Base-by-base conservation (phyloP, 2,329 filamentous ascomycete species). In the Dryadomyces quercus-mongolicae region DNA sequence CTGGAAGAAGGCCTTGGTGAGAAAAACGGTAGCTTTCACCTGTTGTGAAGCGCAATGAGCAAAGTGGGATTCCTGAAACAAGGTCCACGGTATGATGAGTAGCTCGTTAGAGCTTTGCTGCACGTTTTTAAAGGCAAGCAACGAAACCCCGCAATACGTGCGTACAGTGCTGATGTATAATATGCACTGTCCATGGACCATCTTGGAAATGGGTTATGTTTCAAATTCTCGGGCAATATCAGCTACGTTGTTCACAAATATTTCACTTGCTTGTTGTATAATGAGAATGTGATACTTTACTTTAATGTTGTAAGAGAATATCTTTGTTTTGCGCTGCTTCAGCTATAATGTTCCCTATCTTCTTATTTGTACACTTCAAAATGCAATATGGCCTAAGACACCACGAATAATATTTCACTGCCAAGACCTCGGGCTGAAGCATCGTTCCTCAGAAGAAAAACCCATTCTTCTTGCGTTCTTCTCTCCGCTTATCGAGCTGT, bases 401-500 rank as follows among this genome's bases (percentile, higher is more conserved):
- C 18, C 16, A n/a, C n/a, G 16, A 44, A 20, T n/a, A 16, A 12
- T 5, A 6, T 46, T 9, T 25, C 15, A 45, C 16, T 46, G 18
- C 15, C 20, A 2, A 46, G 9, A 6, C 3, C 12, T n/a, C 20
- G 3, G 2, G 5, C 5, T 13, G 9, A 46, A 12, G 3, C 6
- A 46, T 13, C 3, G 2, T 42, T 2, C 7, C 18, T 45, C 25
- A 54, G 21, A 40, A 53, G 22, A 55, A 40, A 25, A 54, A 49
- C 6, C 46, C 56, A 8, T 46, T 49, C 10, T 57, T 56, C 34
- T 21, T 57, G 36, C 42, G 52, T 8, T 58, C 47, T 22, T 54
- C 52, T 31, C 52, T 64, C 43, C 65, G 59, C 56, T 63, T 64
- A 3, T 53, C 45, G 5, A 52, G 20, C 43, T 52, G 3, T 40